Percentiles rank a stretch among this genome's conserved stretches.
Evolutionary conservation across 768 basidiomycete species (phyloP).

Genomic region (Ephemerocybe angulata): DNA sequence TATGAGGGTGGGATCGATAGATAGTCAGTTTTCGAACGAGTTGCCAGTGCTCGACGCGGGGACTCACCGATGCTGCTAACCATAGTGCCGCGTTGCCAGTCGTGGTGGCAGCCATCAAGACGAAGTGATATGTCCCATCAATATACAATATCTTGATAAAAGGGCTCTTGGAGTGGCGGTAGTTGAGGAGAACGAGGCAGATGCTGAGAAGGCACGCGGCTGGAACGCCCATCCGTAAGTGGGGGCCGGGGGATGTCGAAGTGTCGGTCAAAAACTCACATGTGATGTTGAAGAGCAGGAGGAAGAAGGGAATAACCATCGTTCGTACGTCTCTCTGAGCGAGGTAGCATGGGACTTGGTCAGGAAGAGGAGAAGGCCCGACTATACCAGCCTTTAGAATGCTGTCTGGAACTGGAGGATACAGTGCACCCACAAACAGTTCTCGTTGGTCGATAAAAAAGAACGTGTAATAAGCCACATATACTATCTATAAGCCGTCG

Average conservation of each 20-base stretch:
- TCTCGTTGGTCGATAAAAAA: not conserved
- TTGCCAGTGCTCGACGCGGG: too few relatives aligned
- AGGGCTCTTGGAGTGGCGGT: not conserved
- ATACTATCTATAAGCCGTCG: not conserved
- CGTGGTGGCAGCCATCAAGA: not conserved
- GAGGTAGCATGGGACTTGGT: not conserved
- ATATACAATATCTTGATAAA: not conserved
- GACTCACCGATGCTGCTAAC: not conserved
- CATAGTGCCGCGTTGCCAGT: not conserved
- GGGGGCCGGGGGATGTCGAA: not conserved
- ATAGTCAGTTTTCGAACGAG: not conserved
- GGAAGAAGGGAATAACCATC: not conserved
- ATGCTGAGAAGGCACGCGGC: conserved; percentile 6
- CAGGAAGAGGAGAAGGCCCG: not conserved
- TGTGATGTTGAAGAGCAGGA: not conserved
- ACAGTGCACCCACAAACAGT: not conserved
- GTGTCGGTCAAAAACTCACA: not conserved
- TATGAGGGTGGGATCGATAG: not conserved
- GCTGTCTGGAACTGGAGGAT: not conserved
- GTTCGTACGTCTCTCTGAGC: not conserved
- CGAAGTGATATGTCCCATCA: conserved; percentile 2
- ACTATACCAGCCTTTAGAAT: not conserved
- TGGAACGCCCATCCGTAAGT: too few relatives aligned
- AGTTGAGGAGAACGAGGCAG: not conserved
- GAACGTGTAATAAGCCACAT: not conserved